Percentiles rank a stretch among this genome's conserved stretches.
Evolutionary conservation across 2,329 filamentous ascomycete genomes (phyloP).

Genomic region (Fonsecaea nubica): DNA sequence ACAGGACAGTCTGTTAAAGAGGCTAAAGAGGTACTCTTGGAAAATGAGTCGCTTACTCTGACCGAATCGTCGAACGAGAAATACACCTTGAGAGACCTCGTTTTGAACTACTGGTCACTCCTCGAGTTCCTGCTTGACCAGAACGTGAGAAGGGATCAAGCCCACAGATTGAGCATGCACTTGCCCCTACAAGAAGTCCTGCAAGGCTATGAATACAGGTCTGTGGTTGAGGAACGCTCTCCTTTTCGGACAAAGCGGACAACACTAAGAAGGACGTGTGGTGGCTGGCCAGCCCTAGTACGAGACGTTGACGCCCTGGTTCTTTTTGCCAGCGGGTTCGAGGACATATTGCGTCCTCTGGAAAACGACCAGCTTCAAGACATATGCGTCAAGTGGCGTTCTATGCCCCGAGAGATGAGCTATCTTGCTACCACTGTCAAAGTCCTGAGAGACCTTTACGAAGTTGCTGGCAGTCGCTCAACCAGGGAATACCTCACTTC

Average conservation of each 20-base stretch:
- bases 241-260: slow-evolving; percentile 10
- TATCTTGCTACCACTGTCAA: slow-evolving; percentile 13
- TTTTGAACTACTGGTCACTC: slow-evolving; percentile 5
- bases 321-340: slow-evolving; percentile 2
- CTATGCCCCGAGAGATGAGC: not conserved
- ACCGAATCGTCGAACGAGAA: not conserved
- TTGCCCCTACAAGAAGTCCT: not conserved
- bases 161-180: not conserved
- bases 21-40: not conserved
- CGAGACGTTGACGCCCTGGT: slow-evolving; percentile 9
- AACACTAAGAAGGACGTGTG: not conserved
- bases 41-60: not conserved
- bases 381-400: not conserved
- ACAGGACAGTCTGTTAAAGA: not conserved
- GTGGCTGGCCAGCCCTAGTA: slow-evolving; percentile 12
- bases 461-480: slow-evolving; percentile 7
- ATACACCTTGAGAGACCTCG: slow-evolving; percentile 8
- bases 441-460: slow-evolving; percentile 8
- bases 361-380: not conserved
- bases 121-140: slow-evolving; percentile 13
- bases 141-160: slow-evolving; percentile 13
- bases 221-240: slow-evolving; percentile 13
- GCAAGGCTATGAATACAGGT: slow-evolving; percentile 8
- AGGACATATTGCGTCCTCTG: not conserved
- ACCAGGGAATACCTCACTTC: slow-evolving; percentile 29